Evolutionary conservation across 345 rosid species (phyloP).

Genomic region (Camelina laxa): DNA sequence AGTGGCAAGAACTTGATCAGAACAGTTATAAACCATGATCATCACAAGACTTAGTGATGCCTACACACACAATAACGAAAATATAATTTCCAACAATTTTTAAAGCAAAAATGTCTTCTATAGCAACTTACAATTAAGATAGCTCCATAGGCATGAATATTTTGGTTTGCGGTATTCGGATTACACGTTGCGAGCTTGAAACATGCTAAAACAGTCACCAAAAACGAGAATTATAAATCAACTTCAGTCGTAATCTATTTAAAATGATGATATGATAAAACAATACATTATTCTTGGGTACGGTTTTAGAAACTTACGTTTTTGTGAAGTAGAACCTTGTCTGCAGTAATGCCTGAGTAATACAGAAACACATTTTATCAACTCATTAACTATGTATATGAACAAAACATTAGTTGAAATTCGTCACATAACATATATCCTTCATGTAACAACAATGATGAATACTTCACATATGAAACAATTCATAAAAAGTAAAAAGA

Average conservation of each 20-base stretch:
- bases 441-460: constrained; percentile 6
- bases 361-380: constrained; percentile 15
- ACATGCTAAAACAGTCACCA: constrained; percentile 59
- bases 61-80: constrained; percentile 48
- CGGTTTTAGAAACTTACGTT: constrained; percentile 54
- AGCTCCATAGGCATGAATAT: constrained; percentile 79
- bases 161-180: constrained; percentile 66
- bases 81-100: not conserved
- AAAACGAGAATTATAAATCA: not conserved
- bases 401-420: not conserved
- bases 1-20: constrained; percentile 70
- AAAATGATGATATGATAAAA: not conserved
- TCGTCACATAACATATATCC: not conserved
- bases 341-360: constrained; percentile 74
- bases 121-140: constrained; percentile 75
- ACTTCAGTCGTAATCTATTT: not conserved
- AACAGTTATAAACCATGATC: constrained; percentile 66
- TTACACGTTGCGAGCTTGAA: constrained; percentile 77
- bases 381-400: not conserved
- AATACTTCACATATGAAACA: constrained; percentile 1
- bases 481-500: not conserved
- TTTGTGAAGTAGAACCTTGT: constrained; percentile 70
- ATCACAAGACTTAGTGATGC: constrained; percentile 56
- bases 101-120: not conserved
- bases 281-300: not conserved